phyloP scores from a whole-genome alignment of 1,284 basidiomycete genomes.

The Apiotrichum sp. region DNA sequence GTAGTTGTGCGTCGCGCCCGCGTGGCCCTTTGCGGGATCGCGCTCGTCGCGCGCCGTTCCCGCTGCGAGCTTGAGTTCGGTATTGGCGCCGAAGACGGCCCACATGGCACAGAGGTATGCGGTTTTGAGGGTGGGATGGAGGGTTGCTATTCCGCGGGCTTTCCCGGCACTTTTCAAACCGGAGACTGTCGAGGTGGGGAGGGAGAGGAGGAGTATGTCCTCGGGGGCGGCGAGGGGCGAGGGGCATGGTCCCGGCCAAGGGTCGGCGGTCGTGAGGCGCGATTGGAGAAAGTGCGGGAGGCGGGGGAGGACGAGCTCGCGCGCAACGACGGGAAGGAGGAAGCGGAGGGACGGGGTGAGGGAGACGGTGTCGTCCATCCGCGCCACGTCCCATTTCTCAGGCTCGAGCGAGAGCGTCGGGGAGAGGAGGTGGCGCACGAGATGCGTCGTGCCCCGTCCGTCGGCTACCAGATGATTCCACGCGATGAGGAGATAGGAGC shows the following conservation, averaged over 20 bases:
- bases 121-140: slow-evolving; percentile 33
- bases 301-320: slow-evolving; percentile 29
- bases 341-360: slow-evolving; percentile 18
- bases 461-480: slow-evolving; percentile 10
- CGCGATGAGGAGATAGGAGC: slow-evolving; percentile 5
- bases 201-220: slow-evolving; percentile 12
- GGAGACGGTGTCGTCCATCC: slow-evolving; percentile 26
- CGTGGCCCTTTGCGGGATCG: slow-evolving; percentile 18
- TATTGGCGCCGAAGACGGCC: slow-evolving; percentile 6
- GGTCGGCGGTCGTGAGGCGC: slow-evolving; percentile 12
- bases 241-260: slow-evolving; percentile 25
- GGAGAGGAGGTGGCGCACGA: slow-evolving; percentile 4
- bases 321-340: slow-evolving; percentile 26
- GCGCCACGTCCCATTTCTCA: too few species aligned
- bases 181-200: slow-evolving; percentile 13
- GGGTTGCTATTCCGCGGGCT: slow-evolving; percentile 23
- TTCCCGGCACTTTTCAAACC: slow-evolving; percentile 21
- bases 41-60: slow-evolving; percentile 25
- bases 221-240: slow-evolving; percentile 2
- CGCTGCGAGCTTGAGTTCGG: not conserved
- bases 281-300: slow-evolving; percentile 28
- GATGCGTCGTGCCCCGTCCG: slow-evolving; percentile 1
- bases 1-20: slow-evolving; percentile 30
- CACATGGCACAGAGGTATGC: slow-evolving; percentile 28
- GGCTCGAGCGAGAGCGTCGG: not conserved